Percentiles rank a stretch among this genome's conserved stretches.
Evolutionary conservation across 257 asterid genomes (phyloP).

Genomic region (Hygrophila difformis): DNA sequence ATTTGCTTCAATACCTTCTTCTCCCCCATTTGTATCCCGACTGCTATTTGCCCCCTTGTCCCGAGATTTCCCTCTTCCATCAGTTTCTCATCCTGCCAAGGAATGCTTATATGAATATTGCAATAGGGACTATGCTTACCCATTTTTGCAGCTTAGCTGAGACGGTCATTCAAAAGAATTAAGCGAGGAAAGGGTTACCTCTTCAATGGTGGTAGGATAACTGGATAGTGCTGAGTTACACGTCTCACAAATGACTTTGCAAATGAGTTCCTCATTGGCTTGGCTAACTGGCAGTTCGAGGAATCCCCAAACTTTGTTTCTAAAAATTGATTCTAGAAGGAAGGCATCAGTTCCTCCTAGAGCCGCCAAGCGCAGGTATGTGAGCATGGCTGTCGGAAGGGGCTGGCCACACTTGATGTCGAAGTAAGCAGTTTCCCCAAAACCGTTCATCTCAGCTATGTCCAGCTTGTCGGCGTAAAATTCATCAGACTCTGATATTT

Average conservation of each 20-base stretch:
- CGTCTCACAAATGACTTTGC: conserved; percentile 56
- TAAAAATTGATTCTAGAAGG: conserved; percentile 74
- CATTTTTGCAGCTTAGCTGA: too few species aligned
- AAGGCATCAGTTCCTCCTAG: conserved; percentile 84
- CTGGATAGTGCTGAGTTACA: conserved; percentile 75
- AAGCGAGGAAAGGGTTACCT: conserved; percentile 54
- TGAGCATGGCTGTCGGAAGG: conserved; percentile 71
- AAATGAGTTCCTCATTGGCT: conserved; percentile 79
- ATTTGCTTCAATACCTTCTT: conserved; percentile 80
- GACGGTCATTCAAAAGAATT: too few species aligned
- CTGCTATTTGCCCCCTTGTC: conserved; percentile 63
- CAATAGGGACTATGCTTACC: too few species aligned
- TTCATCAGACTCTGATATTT: conserved; percentile 65
- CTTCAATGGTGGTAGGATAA: conserved; percentile 77
- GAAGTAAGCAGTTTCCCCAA: conserved; percentile 61
- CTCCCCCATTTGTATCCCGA: conserved; percentile 78
- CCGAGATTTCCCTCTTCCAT: conserved; percentile 51
- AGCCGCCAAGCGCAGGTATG: conserved; percentile 66
- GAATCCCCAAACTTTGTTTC: conserved; percentile 68
- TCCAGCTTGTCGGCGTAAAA: conserved; percentile 75
- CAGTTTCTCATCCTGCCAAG: conserved; percentile 71
- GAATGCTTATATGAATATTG: too few species aligned
- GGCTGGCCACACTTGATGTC: conserved; percentile 67
- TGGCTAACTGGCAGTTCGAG: conserved; percentile 76
- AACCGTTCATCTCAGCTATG: conserved; percentile 69